Evolutionary conservation across 1,284 basidiomycete genomes (phyloP), one percentile per base, ranked within the genome.

Genomic region (Mycosarcoma maydis): DNA sequence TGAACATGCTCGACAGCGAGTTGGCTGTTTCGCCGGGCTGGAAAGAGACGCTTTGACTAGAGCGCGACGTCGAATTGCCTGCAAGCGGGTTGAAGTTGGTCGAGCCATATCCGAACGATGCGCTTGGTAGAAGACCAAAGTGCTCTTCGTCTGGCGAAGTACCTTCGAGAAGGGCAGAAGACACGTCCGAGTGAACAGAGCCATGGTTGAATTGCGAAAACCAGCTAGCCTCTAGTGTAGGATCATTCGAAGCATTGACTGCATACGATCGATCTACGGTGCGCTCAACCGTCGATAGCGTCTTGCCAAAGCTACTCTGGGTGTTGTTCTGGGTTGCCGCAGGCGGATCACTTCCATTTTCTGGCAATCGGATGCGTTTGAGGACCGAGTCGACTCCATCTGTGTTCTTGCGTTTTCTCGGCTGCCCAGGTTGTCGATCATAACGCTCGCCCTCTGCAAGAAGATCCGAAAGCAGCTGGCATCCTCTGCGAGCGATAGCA

Each of bases 401-500:
- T 14, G 38, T 53, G 6, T 43, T 34, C 34, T 59, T 59, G 14
- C 58, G 60, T 43, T 68, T 69, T 32, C 48, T 53, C 9, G 52
- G 38, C 40, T 41, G 51, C 1, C 29, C 45, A 3, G 49, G 52
- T 29, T 33, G 45, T 22, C 51, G 42, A 38, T 70, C 60, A 37
- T 52, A 69, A 7, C 56, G 66, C 22, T 65, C 47, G 17, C 59
- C 53, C 38, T 64, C 59, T 13, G 61, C 55, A 0, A 73, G 30
- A 6, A 73, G 62, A 22, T 56, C 60, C 4, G 54, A 41, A 5
- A 73, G 55, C 39, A 73, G 40, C 38, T 69, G 59, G 30, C 61
- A 59, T 30, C 71, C 71, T 30, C 71, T 32, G 6, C 60, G 55
- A 33, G 71, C 71, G 16, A 73, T 73, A 26, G 71, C 62, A 17